Evolutionary conservation across 306 rosid species (phyloP).

Genomic region (Casuarina equisetifolia): DNA sequence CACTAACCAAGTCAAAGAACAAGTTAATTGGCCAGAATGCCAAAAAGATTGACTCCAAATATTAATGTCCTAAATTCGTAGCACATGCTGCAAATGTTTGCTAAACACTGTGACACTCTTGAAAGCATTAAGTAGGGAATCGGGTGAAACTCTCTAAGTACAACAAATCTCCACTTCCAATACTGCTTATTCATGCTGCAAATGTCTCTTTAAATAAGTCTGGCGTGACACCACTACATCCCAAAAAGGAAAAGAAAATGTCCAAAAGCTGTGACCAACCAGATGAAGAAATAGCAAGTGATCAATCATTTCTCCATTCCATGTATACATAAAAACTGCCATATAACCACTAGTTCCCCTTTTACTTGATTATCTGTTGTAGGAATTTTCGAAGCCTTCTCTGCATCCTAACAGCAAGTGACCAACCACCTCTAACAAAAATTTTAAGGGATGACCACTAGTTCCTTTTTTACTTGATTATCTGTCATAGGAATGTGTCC

Average conservation of each 20-base stretch:
- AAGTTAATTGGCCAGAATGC: background rate
- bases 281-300: background rate
- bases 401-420: background rate
- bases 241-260: background rate
- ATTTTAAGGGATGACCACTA: no score
- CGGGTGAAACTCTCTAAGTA: background rate
- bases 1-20: constrained; percentile 6
- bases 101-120: no score
- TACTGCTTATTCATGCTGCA: background rate
- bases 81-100: no score
- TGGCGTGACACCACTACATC: background rate
- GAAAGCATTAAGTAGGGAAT: background rate
- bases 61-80: no score
- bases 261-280: background rate
- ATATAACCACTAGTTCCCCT: background rate
- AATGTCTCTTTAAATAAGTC: background rate
- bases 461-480: background rate
- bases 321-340: background rate
- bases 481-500: background rate
- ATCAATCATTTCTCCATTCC: background rate
- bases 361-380: background rate
- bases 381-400: background rate
- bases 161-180: background rate
- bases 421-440: no score
- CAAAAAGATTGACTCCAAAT: background rate